phyloP scores from a whole-genome alignment of 371 early-diverging fungal genomes.

The Coemansia sp. region DNA sequence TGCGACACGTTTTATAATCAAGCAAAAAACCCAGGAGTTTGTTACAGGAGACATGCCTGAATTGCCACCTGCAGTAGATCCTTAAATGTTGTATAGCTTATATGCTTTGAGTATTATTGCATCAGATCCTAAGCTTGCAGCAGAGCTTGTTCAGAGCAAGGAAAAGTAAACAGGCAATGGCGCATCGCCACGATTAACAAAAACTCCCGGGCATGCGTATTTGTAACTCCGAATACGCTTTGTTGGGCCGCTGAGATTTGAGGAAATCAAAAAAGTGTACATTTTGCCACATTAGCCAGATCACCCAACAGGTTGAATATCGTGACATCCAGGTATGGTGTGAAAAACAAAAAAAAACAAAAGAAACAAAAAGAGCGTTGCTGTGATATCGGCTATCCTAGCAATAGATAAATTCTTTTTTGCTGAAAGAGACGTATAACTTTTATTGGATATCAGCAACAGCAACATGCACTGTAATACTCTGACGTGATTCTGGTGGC shows the following conservation, averaged over 20 bases:
- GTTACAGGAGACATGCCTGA: background rate
- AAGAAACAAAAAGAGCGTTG: background rate
- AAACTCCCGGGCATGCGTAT: conserved; percentile 2
- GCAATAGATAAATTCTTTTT: background rate
- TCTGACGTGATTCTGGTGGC: background rate
- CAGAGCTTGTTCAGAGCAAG: conserved; percentile 1
- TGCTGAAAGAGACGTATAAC: background rate
- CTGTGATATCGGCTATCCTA: background rate
- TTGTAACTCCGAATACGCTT: background rate
- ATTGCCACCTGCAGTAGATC: background rate
- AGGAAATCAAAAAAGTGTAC: background rate
- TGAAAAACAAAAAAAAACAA: background rate
- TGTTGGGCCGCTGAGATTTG: background rate
- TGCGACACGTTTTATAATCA: background rate
- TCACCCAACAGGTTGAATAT: background rate
- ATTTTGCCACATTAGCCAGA: background rate
- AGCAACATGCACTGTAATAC: background rate
- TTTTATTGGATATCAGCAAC: background rate
- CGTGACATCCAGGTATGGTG: background rate
- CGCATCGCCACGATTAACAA: background rate
- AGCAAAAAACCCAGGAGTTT: background rate
- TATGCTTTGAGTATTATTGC: background rate
- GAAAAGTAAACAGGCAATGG: background rate
- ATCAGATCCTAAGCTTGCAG: background rate
- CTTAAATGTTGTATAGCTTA: background rate